Percentiles rank a stretch among this genome's conserved stretches.
phyloP scores from a whole-genome alignment of 2,329 filamentous ascomycete species.

The Chaetomiaceae sp. region DNA sequence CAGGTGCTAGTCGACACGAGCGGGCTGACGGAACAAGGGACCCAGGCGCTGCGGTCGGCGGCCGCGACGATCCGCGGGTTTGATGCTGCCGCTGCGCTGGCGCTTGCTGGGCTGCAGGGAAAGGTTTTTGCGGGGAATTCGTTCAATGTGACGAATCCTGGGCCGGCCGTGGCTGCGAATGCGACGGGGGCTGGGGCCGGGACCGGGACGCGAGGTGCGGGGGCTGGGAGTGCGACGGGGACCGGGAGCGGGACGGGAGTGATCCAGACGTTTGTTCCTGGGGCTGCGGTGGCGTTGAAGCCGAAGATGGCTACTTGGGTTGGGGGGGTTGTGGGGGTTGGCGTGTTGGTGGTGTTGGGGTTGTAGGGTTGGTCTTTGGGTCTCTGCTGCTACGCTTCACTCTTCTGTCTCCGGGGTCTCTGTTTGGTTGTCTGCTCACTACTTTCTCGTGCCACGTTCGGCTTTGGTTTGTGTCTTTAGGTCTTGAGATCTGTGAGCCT shows the following conservation, averaged over 20 bases:
- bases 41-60: slow-evolving; percentile 26
- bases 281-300: neutral
- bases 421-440: too few species aligned
- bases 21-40: slow-evolving; percentile 12
- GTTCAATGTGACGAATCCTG: slow-evolving; percentile 37
- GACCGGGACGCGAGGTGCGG: neutral
- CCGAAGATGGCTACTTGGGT: slow-evolving; percentile 2
- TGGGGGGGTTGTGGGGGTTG: slow-evolving; percentile 1
- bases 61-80: slow-evolving; percentile 32
- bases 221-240: neutral
- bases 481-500: too few species aligned
- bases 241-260: neutral
- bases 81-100: slow-evolving; percentile 30
- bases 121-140: slow-evolving; percentile 36
- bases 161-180: slow-evolving; percentile 22
- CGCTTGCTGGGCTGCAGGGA: slow-evolving; percentile 29
- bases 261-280: slow-evolving; percentile 3
- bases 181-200: neutral
- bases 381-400: too few species aligned
- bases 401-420: too few species aligned
- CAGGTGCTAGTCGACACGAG: slow-evolving; percentile 38
- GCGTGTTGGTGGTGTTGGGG: slow-evolving; percentile 7
- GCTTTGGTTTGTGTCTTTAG: too few species aligned
- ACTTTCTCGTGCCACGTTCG: too few species aligned
- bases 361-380: neutral